These are phyloP conservation scores for Juglanconis juglandina DNA, from an alignment of 2,329 filamentous ascomycete genomes.

Conservation along the genomic window DNA sequence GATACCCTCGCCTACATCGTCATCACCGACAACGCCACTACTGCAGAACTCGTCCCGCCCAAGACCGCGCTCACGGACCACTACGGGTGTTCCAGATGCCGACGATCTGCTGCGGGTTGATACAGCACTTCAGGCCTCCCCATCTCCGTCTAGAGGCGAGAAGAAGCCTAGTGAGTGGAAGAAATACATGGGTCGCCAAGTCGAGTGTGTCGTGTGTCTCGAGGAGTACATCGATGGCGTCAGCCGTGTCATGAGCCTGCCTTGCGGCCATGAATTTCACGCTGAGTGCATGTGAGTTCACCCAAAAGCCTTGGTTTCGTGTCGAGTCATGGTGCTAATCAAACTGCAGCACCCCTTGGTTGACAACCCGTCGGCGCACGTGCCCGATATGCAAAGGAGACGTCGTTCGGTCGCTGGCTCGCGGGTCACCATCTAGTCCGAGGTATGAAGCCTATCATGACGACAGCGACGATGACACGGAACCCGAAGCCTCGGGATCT, in stretches of 20 bases:
- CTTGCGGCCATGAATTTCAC: conserved; percentile 97
- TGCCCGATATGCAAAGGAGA: conserved; percentile 99
- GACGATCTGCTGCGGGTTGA: conserved; percentile 43
- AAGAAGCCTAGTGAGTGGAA: conserved; percentile 61
- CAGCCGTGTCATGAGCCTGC: conserved; percentile 92
- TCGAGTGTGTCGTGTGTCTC: conserved; percentile 93
- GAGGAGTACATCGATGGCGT: conserved; percentile 96
- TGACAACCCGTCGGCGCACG: conserved; percentile 91
- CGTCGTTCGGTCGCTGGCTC: conserved; percentile 70
- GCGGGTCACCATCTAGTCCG: conserved; percentile 47
- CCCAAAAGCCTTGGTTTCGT: neutral
- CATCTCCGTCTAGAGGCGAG: conserved; percentile 31
- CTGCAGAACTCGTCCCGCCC: conserved; percentile 56
- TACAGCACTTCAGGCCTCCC: conserved; percentile 37
- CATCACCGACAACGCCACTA: conserved; percentile 76
- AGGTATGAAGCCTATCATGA: conserved; percentile 55
- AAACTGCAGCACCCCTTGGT: conserved; percentile 77
- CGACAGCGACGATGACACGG: conserved; percentile 43
- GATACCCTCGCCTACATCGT: conserved; percentile 59
- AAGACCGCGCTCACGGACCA: conserved; percentile 63
- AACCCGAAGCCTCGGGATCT: conserved; percentile 23
- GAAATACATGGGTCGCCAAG: conserved; percentile 64
- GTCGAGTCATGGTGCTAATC: conserved; percentile 22
- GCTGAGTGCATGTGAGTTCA: conserved; percentile 91
- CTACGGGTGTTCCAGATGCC: conserved; percentile 56